Conservation (phyloP, 1,284 basidiomycete genomes). For the Microbotryum scabiosae region DNA sequence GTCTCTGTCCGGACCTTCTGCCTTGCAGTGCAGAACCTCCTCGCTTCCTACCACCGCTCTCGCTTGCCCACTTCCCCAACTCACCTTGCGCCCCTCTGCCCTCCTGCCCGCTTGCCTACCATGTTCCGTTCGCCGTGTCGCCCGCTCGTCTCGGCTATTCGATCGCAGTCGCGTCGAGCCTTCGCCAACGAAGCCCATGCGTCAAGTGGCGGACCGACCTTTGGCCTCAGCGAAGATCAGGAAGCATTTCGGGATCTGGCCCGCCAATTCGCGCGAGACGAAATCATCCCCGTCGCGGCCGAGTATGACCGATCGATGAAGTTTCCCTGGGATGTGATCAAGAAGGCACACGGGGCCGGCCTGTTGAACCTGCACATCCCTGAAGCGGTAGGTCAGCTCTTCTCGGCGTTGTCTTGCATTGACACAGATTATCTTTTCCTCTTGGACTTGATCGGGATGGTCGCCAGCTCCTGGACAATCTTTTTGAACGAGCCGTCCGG, state of each 20-base stretch:
- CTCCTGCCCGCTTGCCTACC: background rate
- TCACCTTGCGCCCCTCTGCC: background rate
- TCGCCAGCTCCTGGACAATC: no score
- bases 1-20: no score
- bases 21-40: no score
- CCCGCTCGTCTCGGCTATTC: no score
- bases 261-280: conserved; percentile 44
- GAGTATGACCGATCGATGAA: conserved; percentile 45
- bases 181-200: conserved; percentile 6
- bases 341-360: conserved; percentile 47
- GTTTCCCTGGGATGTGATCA: conserved; percentile 50
- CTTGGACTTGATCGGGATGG: no score
- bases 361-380: conserved; percentile 47
- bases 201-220: conserved; percentile 9
- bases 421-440: no score
- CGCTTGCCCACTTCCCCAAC: no score
- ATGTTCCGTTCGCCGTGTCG: no score
- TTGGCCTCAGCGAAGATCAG: conserved; percentile 28
- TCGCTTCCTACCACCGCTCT: no score
- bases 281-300: conserved; percentile 47
- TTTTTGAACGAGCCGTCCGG: no score
- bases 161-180: background rate
- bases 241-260: conserved; percentile 42
- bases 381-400: conserved; percentile 37
- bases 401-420: background rate